Conservation (phyloP, 371 early-diverging fungal genomes). For the Apophysomyces trapeziformis region DNA sequence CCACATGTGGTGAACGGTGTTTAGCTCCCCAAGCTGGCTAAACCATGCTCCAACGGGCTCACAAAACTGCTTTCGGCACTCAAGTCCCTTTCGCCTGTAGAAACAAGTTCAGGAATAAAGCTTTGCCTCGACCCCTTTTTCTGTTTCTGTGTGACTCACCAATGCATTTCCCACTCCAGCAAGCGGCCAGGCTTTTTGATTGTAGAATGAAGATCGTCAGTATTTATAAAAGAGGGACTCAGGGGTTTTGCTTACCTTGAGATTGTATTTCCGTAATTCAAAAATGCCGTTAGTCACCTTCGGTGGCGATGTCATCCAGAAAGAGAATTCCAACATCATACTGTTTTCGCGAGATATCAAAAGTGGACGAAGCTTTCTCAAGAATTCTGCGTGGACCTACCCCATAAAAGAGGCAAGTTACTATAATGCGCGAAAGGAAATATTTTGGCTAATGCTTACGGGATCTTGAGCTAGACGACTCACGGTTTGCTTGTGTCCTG, state of each 20-base stretch:
- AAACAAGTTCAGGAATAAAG: too few relatives aligned
- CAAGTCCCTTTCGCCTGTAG: conserved; percentile 78
- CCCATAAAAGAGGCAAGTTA: not conserved
- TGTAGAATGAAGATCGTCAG: not conserved
- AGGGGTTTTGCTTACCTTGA: conserved; percentile 58
- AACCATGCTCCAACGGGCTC: conserved; percentile 97
- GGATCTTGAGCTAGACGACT: conserved; percentile 59
- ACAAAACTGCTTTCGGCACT: conserved; percentile 84
- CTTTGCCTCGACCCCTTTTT: too few relatives aligned
- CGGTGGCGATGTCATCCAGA: conserved; percentile 86
- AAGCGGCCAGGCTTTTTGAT: conserved; percentile 76
- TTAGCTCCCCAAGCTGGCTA: conserved; percentile 86
- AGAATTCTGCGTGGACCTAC: conserved; percentile 50
- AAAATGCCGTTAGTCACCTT: conserved; percentile 81
- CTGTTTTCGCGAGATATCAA: conserved; percentile 78
- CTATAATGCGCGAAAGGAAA: not conserved
- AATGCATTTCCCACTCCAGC: conserved; percentile 93
- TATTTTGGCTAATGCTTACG: conserved; percentile 33
- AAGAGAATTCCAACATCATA: conserved; percentile 90
- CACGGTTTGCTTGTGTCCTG: conserved; percentile 70
- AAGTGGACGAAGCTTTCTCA: conserved; percentile 70
- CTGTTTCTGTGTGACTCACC: too few relatives aligned
- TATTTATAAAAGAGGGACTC: too few relatives aligned
- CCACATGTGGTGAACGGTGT: conserved; percentile 95
- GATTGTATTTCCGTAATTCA: conserved; percentile 86